These are phyloP conservation scores for Arthrinium phaeospermum DNA, from an alignment of 2,329 filamentous ascomycete genomes.

Conservation along the genomic window DNA sequence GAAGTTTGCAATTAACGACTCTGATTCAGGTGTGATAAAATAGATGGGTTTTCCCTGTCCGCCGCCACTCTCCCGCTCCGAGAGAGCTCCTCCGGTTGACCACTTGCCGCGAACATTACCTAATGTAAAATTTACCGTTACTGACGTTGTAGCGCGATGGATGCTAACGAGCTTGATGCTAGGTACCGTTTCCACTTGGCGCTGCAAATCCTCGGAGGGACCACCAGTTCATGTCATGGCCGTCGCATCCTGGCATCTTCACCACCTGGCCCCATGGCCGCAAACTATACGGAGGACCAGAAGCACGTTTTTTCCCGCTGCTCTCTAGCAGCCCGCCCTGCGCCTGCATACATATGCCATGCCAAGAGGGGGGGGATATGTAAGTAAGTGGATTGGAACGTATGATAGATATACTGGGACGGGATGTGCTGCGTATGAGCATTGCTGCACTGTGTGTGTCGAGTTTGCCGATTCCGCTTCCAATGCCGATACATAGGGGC, in stretches of 20 bases:
- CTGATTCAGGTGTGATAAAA: background rate
- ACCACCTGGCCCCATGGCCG: background rate
- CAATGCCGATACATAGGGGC: constrained; percentile 6
- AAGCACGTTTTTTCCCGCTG: background rate
- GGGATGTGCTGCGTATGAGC: background rate
- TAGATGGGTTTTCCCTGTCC: background rate
- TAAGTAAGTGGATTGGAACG: background rate
- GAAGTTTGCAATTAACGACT: background rate
- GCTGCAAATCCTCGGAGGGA: constrained; percentile 1
- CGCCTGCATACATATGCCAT: constrained; percentile 2
- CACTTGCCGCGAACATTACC: background rate
- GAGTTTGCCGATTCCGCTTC: constrained; percentile 5
- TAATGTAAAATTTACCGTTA: background rate
- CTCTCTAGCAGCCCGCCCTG: background rate
- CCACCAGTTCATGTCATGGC: constrained; percentile 3
- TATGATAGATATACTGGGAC: constrained; percentile 4
- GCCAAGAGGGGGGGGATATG: background rate
- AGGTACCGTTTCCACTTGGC: background rate
- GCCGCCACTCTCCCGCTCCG: background rate
- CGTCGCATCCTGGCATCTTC: background rate
- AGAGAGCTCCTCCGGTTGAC: background rate
- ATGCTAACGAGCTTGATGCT: background rate
- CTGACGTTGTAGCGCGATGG: background rate
- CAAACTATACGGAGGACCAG: background rate
- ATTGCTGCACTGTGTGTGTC: constrained; percentile 7